Base-by-base conservation (phyloP, 2,329 filamentous ascomycete genomes). In the Phaeosphaeriaceae sp. region DNA sequence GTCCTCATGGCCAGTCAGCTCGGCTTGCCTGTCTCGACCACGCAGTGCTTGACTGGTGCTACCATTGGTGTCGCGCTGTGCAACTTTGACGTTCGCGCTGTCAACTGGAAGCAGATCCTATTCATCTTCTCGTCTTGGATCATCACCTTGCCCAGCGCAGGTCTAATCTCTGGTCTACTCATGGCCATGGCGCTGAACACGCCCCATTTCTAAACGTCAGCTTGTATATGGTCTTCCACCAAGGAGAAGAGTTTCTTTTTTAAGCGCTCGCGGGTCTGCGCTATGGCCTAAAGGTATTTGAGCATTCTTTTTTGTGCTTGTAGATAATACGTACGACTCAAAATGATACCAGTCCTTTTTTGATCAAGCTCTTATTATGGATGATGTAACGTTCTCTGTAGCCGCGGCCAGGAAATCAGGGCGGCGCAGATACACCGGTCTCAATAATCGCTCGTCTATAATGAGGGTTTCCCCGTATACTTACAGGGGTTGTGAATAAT, bases 51-150 rank as follows among this genome's bases (percentile, higher is more conserved):
- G 77, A 92, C 90, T 5, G 90, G 90, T 49, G 89, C 90, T 22
- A 92, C 89, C 0, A 87, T 92, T 32, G 90, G 90, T 52, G 90
- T 92, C 50, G 90, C 89, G 67, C 85, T 93, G 10, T 91, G 89
- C 83, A 92, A 92, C 74, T 89, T 89, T 32, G 87, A 84, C 24
- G 59, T 86, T 54, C 88, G 86, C 78, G 89, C 90, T 1, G 87
- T 92, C 69, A 92, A 92, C 84, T 93, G 61, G 60, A 68, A 91
- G 78, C 88, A 88, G 72, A 87, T 92, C 10, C 85, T 82, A 22
- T 85, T 91, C 5, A 75, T 93, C 55, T 66, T 90, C 52, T 76
- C 89, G 49, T 86, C 86, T 0, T 92, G 90, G 88, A 82, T 90
- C 66, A 86, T 61, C 15, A 61, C 59, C 13, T 30, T 61, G 23